Base-by-base conservation (phyloP, 2,329 filamentous ascomycete genomes). In the Fusarium cicatricum region DNA sequence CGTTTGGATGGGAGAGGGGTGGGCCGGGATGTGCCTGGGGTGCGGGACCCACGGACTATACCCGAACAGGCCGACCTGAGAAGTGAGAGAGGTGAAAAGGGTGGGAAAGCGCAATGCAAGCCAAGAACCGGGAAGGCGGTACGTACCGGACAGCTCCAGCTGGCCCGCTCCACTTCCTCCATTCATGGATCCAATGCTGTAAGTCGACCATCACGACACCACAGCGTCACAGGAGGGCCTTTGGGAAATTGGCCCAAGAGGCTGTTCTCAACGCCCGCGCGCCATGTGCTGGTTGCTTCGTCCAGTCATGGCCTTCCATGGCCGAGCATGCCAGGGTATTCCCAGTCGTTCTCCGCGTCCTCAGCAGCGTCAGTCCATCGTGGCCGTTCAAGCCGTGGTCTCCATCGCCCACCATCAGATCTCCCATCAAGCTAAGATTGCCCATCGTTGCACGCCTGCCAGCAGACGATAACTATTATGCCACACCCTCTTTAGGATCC, bases 171-270 rank as follows among this genome's bases (percentile, higher is more conserved):
- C 62, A 50, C 63, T 52, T 62, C 53, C 52, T 31, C 39, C 29
- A n/a, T 26, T 19, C 21, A 23, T 23, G 21, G 21, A 23, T 23
- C 4, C 21, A 7, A 23, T 23, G 21, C 31, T 64, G 60, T 68
- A 67, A 66, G 66, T 65, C 56, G 21, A 28, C 62, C 52, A 66
- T 66, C 61, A 65, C 57, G 56, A 55, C 58, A 68, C 50, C 46
- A 52, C 63, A 42, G 62, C 62, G 66, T 69, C 66, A 66, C 55
- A 67, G 55, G 51, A 68, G 66, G 64, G 41, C 40, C 33, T 55
- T 36, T 50, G 58, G 66, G 66, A 69, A 60, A 69, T 69, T 67
- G 55, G 49, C 62, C 58, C 64, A n/a, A n/a, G n/a, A n/a, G n/a
- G n/a, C n/a, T n/a, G n/a, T n/a, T n/a, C n/a, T n/a, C n/a, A n/a